Percentiles rank a stretch among this genome's conserved stretches.
phyloP scores from a whole-genome alignment of 495 filamentous ascomycete species.

The Lasiosphaeriaceae sp. region DNA sequence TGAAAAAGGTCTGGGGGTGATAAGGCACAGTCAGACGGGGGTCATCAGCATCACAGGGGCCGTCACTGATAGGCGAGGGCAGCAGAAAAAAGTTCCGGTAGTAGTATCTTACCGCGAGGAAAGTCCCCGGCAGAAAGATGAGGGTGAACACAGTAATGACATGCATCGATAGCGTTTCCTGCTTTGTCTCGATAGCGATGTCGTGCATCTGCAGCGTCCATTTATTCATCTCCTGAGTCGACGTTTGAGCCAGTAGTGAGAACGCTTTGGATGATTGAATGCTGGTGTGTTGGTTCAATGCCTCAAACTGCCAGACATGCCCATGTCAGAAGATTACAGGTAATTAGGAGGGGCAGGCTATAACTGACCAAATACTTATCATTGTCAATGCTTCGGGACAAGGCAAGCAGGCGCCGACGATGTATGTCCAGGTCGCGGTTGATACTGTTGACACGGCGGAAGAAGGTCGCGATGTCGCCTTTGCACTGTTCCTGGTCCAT shows the following conservation, averaged over 20 bases:
- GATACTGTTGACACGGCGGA: constrained; percentile 1
- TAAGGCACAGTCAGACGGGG: constrained; percentile 2
- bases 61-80: neutral
- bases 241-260: constrained; percentile 62
- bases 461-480: constrained; percentile 2
- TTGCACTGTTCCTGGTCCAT: constrained; percentile 5
- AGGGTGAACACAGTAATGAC: constrained; percentile 39
- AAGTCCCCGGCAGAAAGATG: constrained; percentile 40
- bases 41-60: neutral
- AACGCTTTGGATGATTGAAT: constrained; percentile 60
- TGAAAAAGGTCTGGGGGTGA: constrained; percentile 28
- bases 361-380: constrained; percentile 8
- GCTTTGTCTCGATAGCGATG: constrained; percentile 34
- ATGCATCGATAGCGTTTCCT: constrained; percentile 40
- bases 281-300: constrained; percentile 73
- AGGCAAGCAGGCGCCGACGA: constrained; percentile 3
- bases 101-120: constrained; percentile 31
- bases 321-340: no score
- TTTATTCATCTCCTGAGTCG: constrained; percentile 23
- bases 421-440: constrained; percentile 2
- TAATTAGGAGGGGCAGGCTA: neutral
- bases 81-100: neutral
- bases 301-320: constrained; percentile 57
- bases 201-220: constrained; percentile 34
- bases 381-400: neutral